Evolutionary conservation across 306 rosid species (phyloP).

Genomic region (Cucurbita pepo): DNA sequence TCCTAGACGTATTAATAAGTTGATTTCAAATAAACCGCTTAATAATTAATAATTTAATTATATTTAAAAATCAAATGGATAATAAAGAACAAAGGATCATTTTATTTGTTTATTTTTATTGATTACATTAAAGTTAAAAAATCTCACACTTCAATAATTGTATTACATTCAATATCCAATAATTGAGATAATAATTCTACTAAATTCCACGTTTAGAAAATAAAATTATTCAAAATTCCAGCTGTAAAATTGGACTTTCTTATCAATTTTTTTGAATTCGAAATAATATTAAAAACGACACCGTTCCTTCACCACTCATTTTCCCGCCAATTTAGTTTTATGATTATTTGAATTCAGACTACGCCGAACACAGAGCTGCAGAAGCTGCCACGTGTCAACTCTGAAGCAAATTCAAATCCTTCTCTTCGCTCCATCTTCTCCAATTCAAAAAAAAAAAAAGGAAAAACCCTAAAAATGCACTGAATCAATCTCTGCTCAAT

Average conservation of each 20-base stretch:
- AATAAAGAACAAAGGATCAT: no score
- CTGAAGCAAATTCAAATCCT: neutral
- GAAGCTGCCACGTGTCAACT: constrained; percentile 34
- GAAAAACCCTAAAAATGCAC: neutral
- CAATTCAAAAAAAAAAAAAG: neutral
- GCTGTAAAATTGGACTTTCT: neutral
- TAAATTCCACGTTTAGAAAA: neutral
- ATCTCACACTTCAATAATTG: neutral
- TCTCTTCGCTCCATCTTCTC: neutral
- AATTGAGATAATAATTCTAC: neutral
- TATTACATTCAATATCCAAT: neutral
- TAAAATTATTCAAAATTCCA: neutral
- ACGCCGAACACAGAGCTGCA: constrained; percentile 22
- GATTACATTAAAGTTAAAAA: neutral
- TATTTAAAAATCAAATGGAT: no score
- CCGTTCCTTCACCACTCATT: neutral
- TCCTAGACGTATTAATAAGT: no score
- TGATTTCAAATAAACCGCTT: no score
- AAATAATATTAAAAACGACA: neutral
- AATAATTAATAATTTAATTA: no score
- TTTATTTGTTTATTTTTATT: no score
- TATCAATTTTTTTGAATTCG: neutral
- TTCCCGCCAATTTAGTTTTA: neutral
- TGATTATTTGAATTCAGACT: constrained; percentile 37
- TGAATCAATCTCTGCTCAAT: neutral